These are phyloP conservation scores for Acacia crassicarpa DNA, from an alignment of 306 rosid genomes.

Conservation along the genomic window DNA sequence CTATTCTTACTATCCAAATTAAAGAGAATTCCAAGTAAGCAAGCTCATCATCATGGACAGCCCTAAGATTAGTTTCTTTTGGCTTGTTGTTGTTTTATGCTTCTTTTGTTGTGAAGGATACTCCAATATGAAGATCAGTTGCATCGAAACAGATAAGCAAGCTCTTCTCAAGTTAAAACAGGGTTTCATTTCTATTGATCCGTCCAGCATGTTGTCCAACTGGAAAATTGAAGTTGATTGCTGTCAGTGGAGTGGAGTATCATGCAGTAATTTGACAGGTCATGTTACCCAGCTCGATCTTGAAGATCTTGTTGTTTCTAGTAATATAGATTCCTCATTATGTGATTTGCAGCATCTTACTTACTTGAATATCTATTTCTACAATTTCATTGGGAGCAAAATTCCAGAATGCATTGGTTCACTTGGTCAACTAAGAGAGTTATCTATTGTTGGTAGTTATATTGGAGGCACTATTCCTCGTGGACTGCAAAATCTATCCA, in stretches of 20 bases:
- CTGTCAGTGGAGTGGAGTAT: neutral
- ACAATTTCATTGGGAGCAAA: neutral
- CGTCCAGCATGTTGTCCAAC: too few species aligned
- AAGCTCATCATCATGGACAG: neutral
- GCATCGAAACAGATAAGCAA: neutral
- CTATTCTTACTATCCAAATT: neutral
- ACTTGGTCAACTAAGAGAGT: slow-evolving; percentile 7
- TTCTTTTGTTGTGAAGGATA: neutral
- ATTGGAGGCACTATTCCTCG: slow-evolving; percentile 6
- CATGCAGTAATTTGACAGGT: neutral
- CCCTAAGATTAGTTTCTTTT: neutral
- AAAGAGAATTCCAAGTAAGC: neutral
- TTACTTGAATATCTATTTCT: neutral
- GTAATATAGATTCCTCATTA: neutral
- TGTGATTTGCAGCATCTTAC: neutral
- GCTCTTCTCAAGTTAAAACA: too few species aligned
- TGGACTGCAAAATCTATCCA: slow-evolving; percentile 21
- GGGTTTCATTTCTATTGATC: too few species aligned
- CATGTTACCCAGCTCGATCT: neutral
- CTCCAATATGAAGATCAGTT: neutral
- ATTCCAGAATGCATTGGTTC: neutral
- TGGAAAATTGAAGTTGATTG: too few species aligned
- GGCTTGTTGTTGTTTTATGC: neutral
- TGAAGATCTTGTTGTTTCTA: too few species aligned
- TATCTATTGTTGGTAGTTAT: neutral